Percentiles rank a stretch among this genome's conserved stretches.
Evolutionary conservation across 2,329 filamentous ascomycete species (phyloP).

Genomic region (Sporothrix dimorphospora): DNA sequence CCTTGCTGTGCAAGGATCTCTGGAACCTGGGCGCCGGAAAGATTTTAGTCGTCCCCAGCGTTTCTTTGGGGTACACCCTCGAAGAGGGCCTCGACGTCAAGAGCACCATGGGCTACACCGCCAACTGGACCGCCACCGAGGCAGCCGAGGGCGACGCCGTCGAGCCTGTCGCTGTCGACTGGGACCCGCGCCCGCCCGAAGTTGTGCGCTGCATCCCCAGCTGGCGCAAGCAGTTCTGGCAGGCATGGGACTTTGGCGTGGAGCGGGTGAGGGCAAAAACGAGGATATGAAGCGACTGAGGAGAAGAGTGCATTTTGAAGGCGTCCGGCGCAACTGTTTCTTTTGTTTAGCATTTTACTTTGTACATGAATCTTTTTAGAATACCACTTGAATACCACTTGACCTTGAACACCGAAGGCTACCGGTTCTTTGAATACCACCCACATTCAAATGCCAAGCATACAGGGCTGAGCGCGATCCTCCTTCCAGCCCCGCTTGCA

Average conservation of each 20-base stretch:
- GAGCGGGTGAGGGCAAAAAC: background rate
- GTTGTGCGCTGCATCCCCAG: slow-evolving; percentile 12
- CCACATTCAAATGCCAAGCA: background rate
- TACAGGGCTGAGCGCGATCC: background rate
- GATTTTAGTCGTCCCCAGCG: background rate
- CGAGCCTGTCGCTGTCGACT: background rate
- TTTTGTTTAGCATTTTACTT: background rate
- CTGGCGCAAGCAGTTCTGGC: slow-evolving; percentile 21
- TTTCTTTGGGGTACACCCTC: background rate
- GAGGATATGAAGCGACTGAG: background rate
- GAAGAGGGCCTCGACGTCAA: slow-evolving; percentile 2
- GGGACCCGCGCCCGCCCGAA: slow-evolving; percentile 2
- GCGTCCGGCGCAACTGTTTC: background rate
- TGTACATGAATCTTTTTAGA: background rate
- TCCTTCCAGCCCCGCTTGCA: background rate
- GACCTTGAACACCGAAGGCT: background rate
- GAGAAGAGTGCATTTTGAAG: background rate
- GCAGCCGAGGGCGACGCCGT: background rate
- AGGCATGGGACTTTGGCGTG: slow-evolving; percentile 12
- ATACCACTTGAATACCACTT: background rate
- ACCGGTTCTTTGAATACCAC: background rate
- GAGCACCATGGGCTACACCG: slow-evolving; percentile 2
- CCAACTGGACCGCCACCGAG: slow-evolving; percentile 1
- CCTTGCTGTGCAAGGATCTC: slow-evolving; percentile 14
- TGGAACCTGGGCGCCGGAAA: background rate